Evolutionary conservation across 2,329 filamentous ascomycete species (phyloP).

Genomic region (Talaromyces atroroseus): DNA sequence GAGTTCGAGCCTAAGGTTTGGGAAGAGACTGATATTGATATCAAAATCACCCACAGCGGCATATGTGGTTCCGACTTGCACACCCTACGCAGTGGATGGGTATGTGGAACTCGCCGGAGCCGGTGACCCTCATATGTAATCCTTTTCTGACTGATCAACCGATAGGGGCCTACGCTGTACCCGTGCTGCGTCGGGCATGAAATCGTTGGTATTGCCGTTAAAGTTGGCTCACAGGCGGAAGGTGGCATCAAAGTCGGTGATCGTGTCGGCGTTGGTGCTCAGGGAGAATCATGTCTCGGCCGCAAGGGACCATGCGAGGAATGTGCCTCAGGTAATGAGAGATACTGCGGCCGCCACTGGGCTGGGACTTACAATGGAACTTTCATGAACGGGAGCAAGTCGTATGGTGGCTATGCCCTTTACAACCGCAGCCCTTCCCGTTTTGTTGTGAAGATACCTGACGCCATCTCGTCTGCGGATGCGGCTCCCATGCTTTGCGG

Average conservation of each 20-base stretch:
- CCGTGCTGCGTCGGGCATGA: slow-evolving; percentile 59
- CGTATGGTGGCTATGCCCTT: slow-evolving; percentile 61
- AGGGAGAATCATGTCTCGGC: slow-evolving; percentile 50
- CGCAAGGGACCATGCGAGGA: slow-evolving; percentile 47
- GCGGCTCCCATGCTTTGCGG: slow-evolving; percentile 72
- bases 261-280: slow-evolving; percentile 54
- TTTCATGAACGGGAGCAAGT: slow-evolving; percentile 50
- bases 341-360: slow-evolving; percentile 27
- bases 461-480: slow-evolving; percentile 43
- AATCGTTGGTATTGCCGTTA: slow-evolving; percentile 56
- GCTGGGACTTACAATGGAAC: slow-evolving; percentile 29
- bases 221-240: slow-evolving; percentile 45
- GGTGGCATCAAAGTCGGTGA: slow-evolving; percentile 28
- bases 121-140: background rate
- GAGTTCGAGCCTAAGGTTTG: slow-evolving; percentile 60
- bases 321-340: slow-evolving; percentile 42
- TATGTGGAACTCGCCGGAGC: slow-evolving; percentile 16
- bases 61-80: slow-evolving; percentile 61
- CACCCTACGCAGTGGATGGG: slow-evolving; percentile 47
- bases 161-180: slow-evolving; percentile 29
- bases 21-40: slow-evolving; percentile 60
- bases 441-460: slow-evolving; percentile 58
- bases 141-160: background rate
- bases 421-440: slow-evolving; percentile 52
- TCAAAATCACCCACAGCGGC: slow-evolving; percentile 59